Base-by-base conservation (phyloP, 2,329 filamentous ascomycete genomes). In the Pseudogymnoascus sp. region DNA sequence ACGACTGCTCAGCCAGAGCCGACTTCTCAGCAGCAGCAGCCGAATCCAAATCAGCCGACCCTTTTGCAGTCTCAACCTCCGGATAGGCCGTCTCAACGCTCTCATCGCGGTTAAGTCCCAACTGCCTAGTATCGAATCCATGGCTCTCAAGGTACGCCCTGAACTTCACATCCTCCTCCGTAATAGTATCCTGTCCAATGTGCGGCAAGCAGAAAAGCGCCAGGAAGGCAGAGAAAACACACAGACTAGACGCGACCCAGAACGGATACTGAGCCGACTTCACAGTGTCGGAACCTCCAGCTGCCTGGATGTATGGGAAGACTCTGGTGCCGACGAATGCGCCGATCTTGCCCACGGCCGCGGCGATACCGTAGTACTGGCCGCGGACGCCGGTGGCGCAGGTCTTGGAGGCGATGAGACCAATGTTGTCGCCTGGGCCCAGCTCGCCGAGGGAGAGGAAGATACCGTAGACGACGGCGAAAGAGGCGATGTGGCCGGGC, bases 391-490 rank as follows among this genome's bases (percentile, higher is more conserved):
- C 88, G 4, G 93, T 96, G 0, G 93, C 91, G 70, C 87, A 92
- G 1, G 90, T 93, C 79, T 96, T 96, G 56, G 89, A 89, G 0
- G 93, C 92, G 31, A 96, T 75, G 0, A 96, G 82, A 2, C 92
- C 92, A 68, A 96, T 96, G 74, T 96, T 96, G 78, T 96, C 90
- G 11, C 93, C 93, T 0, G 93, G 91, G 0, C 93, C 92, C 42
- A 96, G 76, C 74, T 95, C 91, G 60, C 90, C 90, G 1, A 93
- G 80, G 0, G 87, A 83, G 1, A 91, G 78, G 77, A 95, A 95
- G 67, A 95, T 80, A 14, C 86, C 90, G 69, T 92, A 93, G 2
- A 93, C 84, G 4, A 92, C 87, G 1, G 90, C 87, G 68, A 95
- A 96, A 0, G 80, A 89, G 6, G 81, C 90, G 4, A 95, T 85